These are phyloP conservation scores for Aspergillus cristatus DNA, from an alignment of 495 filamentous ascomycete genomes.

Conservation along the genomic window DNA sequence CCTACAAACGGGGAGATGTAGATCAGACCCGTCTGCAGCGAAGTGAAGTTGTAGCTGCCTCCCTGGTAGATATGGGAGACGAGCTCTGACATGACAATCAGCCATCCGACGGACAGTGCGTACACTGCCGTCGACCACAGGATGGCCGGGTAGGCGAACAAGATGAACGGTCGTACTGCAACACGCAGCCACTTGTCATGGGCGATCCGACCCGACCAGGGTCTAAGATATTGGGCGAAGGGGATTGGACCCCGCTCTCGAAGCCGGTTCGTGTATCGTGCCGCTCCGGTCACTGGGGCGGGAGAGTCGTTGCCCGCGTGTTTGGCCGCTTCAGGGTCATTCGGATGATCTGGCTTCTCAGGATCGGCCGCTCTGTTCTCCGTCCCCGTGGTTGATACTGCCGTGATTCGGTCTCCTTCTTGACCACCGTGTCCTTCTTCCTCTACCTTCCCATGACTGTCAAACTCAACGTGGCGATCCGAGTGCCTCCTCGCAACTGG, in stretches of 20 bases:
- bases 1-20: conserved; percentile 89
- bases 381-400: no score
- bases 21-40: conserved; percentile 72
- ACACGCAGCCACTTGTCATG: conserved; percentile 73
- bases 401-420: no score
- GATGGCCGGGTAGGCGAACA: conserved; percentile 81
- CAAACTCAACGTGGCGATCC: no score
- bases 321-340: no score
- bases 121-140: conserved; percentile 89
- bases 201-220: conserved; percentile 68
- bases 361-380: no score
- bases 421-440: no score
- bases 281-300: conserved; percentile 14
- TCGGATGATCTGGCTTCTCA: no score
- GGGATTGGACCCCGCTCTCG: conserved; percentile 53
- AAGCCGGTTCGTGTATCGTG: conserved; percentile 51
- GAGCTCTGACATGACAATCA: conserved; percentile 88
- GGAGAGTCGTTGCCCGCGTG: no score
- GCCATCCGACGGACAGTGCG: conserved; percentile 83
- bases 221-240: conserved; percentile 58
- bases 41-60: conserved; percentile 63
- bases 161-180: conserved; percentile 67
- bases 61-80: conserved; percentile 69
- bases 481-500: no score
- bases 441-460: no score